Evolutionary conservation across 495 filamentous ascomycete species (phyloP), one percentile per base, ranked within the genome.

Genomic region (Xylaria sp.): DNA sequence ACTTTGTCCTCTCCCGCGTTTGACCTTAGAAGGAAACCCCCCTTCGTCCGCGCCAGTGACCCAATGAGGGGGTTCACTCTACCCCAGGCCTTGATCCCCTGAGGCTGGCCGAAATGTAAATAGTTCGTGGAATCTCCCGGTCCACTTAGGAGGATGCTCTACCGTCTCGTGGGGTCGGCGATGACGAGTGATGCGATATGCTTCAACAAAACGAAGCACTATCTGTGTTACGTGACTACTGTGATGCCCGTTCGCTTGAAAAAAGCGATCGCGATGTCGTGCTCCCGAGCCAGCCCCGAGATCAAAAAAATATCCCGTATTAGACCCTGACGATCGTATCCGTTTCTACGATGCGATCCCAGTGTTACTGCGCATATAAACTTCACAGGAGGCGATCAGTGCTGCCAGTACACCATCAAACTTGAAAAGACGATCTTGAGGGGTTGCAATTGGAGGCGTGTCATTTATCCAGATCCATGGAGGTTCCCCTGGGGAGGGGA

Each of bases 301-400:
- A n/a, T n/a, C n/a, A n/a, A 2, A 58, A 61, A 15, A 62, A 57
- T 55, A 44, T 48, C 48, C 70, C 64, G 64, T 64, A 70, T 46
- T 63, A 59, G 70, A 66, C 71, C 73, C 75, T 75, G 71, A 67
- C 62, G 73, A 73, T 71, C 73, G 59, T 68, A 40, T 68, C 52
- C 33, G 61, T 74, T 72, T 48, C 33, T 59, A 61, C 19, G 52
- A 57, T 3, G 29, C 15, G 21, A 44, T 31, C 41, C 14, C 7
- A 26, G 35, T 24, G 50, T 58, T 57, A 21, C 35, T 63, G n/a
- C 53, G 53, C 9, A 41, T 43, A 21, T 26, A 33, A 41, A 55
- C 5, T 17, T 33, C 40, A 8, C 21, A 35, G 43, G 43, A 61
- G 52, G 29, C 24, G 67, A 58, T 46, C 31, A 29, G 41, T n/a